Percentiles rank a stretch among this genome's conserved stretches.
phyloP scores from a whole-genome alignment of 768 basidiomycete species.

The Aureoboletus auriporus region DNA sequence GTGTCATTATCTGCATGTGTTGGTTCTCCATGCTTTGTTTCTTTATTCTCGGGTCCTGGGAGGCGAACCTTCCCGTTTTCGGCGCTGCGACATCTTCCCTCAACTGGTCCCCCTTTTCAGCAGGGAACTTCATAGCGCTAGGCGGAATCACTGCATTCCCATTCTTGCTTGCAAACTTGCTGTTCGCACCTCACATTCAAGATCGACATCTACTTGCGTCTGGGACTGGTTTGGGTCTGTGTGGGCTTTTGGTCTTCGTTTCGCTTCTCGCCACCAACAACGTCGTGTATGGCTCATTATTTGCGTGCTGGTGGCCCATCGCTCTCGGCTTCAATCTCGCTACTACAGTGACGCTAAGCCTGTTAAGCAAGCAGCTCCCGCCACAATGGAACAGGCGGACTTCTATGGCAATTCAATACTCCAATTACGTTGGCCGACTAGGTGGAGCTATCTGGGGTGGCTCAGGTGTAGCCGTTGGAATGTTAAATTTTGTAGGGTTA shows the following conservation, averaged over 20 bases:
- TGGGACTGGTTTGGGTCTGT: slow-evolving; percentile 47
- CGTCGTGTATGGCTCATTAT: slow-evolving; percentile 46
- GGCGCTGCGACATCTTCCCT: slow-evolving; percentile 40
- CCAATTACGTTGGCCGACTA: slow-evolving; percentile 63
- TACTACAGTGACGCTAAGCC: slow-evolving; percentile 63
- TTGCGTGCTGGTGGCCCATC: slow-evolving; percentile 42
- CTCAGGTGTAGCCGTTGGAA: slow-evolving; percentile 49
- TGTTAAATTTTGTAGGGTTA: slow-evolving; percentile 55
- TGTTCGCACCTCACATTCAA: slow-evolving; percentile 53
- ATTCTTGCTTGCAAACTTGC: slow-evolving; percentile 60
- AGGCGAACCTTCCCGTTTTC: slow-evolving; percentile 64
- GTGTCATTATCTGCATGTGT: slow-evolving; percentile 59
- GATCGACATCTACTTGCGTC: slow-evolving; percentile 56
- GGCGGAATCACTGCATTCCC: slow-evolving; percentile 61
- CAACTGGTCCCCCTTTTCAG: slow-evolving; percentile 56
- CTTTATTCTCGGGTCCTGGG: slow-evolving; percentile 68
- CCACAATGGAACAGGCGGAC: slow-evolving; percentile 53
- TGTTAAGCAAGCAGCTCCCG: slow-evolving; percentile 68
- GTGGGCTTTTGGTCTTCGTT: slow-evolving; percentile 51
- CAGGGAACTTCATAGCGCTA: slow-evolving; percentile 69
- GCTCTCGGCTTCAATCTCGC: slow-evolving; percentile 72
- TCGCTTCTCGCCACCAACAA: slow-evolving; percentile 38
- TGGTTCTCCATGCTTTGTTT: slow-evolving; percentile 70
- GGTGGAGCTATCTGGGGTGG: slow-evolving; percentile 69
- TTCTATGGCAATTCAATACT: slow-evolving; percentile 62